Percentiles rank a stretch among this genome's conserved stretches.
These are phyloP conservation scores for Tarenaya hassleriana DNA, from an alignment of 345 rosid species.

Conservation along the genomic window DNA sequence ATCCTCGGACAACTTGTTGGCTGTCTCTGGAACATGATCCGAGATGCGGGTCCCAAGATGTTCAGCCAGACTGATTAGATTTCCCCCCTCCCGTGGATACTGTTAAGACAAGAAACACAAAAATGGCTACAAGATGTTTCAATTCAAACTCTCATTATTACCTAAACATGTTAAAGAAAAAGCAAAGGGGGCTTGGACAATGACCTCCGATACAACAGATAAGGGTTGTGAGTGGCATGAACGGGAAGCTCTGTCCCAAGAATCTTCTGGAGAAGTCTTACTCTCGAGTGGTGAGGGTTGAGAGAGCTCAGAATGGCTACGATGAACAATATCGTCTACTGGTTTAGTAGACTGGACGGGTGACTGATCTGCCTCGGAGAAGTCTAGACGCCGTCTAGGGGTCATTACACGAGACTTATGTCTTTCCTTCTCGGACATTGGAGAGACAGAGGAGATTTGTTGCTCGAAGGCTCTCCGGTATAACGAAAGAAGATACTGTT, in stretches of 20 bases:
- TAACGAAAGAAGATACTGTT: constrained; percentile 82
- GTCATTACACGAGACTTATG: constrained; percentile 41
- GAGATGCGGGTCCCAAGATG: constrained; percentile 84
- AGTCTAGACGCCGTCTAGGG: constrained; percentile 38
- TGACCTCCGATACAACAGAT: constrained; percentile 71
- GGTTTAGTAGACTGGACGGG: constrained; percentile 27
- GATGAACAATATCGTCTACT: constrained; percentile 51
- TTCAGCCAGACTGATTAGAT: constrained; percentile 83
- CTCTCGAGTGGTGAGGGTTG: constrained; percentile 49
- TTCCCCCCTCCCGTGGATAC: constrained; percentile 52
- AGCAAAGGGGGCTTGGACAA: background rate
- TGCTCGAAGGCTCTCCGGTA: constrained; percentile 87
- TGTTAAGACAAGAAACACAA: too few relatives aligned
- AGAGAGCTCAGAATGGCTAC: constrained; percentile 71
- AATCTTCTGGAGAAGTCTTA: constrained; percentile 49
- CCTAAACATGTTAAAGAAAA: background rate
- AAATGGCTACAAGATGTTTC: too few relatives aligned
- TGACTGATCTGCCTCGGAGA: constrained; percentile 36
- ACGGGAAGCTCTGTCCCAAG: constrained; percentile 48
- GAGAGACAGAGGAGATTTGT: constrained; percentile 19
- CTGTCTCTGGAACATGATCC: constrained; percentile 85
- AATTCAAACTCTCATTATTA: too few relatives aligned
- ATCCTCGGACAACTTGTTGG: constrained; percentile 91
- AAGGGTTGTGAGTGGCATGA: constrained; percentile 81
- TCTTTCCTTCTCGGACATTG: constrained; percentile 43